phyloP scores from a whole-genome alignment of 805 yeast species.

The Saccharomyces eubayanus region DNA sequence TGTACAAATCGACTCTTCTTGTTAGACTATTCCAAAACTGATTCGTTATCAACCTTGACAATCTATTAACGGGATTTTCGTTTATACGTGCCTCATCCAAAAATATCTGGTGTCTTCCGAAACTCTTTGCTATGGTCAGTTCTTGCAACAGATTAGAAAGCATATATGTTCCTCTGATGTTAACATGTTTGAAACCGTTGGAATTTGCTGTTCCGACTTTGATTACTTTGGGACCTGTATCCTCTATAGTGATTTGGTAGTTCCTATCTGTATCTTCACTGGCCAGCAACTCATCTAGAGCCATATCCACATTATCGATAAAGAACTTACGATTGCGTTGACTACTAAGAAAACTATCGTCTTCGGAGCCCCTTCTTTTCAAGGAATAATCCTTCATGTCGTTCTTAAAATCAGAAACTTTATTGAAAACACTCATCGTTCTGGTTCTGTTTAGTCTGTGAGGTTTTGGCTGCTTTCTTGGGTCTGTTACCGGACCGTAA shows the following conservation, averaged over 20 bases:
- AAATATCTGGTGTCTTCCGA: slow-evolving; percentile 69
- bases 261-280: slow-evolving; percentile 82
- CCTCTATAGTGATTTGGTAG: slow-evolving; percentile 78
- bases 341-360: slow-evolving; percentile 35
- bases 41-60: slow-evolving; percentile 61
- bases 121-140: slow-evolving; percentile 72
- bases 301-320: slow-evolving; percentile 65
- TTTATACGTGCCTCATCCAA: slow-evolving; percentile 75
- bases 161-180: slow-evolving; percentile 84
- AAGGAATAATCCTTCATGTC: slow-evolving; percentile 18
- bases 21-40: slow-evolving; percentile 79
- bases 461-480: slow-evolving; percentile 34
- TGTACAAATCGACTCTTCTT: slow-evolving; percentile 53
- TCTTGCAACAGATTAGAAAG: slow-evolving; percentile 80
- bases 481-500: slow-evolving; percentile 58
- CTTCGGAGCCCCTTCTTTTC: slow-evolving; percentile 48
- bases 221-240: slow-evolving; percentile 75
- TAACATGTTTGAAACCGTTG: slow-evolving; percentile 64
- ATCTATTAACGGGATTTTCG: slow-evolving; percentile 79
- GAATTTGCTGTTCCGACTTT: slow-evolving; percentile 78
- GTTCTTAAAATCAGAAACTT: slow-evolving; percentile 19
- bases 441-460: slow-evolving; percentile 42
- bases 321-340: slow-evolving; percentile 43
- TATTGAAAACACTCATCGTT: slow-evolving; percentile 44
- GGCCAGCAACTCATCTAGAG: slow-evolving; percentile 57